These are phyloP conservation scores for Dactylella cylindrospora DNA, from an alignment of 2,329 filamentous ascomycete genomes.

Conservation along the genomic window DNA sequence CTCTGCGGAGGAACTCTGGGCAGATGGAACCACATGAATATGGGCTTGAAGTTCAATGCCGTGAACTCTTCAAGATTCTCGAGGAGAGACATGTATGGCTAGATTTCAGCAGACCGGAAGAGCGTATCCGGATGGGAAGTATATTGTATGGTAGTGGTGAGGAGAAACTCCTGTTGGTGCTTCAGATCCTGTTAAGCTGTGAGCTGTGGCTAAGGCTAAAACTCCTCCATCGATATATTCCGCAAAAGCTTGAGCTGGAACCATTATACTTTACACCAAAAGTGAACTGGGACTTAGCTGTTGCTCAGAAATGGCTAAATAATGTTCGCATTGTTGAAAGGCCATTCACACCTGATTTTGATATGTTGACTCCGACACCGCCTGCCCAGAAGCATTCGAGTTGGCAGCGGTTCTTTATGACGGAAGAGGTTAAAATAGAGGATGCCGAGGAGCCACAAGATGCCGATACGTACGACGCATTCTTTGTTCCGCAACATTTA, in stretches of 20 bases:
- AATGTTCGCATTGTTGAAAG: constrained; percentile 63
- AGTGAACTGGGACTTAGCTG: constrained; percentile 68
- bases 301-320: constrained; percentile 68
- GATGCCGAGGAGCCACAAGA: constrained; percentile 30
- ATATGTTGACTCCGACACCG: constrained; percentile 48
- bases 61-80: constrained; percentile 67
- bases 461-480: constrained; percentile 45
- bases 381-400: constrained; percentile 46
- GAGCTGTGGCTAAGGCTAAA: constrained; percentile 68
- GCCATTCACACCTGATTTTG: constrained; percentile 32
- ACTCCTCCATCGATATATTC: constrained; percentile 56
- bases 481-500: constrained; percentile 57
- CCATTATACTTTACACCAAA: constrained; percentile 60
- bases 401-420: constrained; percentile 32
- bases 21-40: constrained; percentile 63
- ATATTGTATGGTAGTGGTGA: constrained; percentile 65
- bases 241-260: constrained; percentile 60
- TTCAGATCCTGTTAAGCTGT: constrained; percentile 66
- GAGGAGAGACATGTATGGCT: constrained; percentile 69
- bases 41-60: constrained; percentile 69
- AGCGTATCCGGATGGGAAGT: constrained; percentile 72
- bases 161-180: constrained; percentile 67
- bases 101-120: constrained; percentile 73
- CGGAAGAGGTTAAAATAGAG: constrained; percentile 47
- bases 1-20: constrained; percentile 55